A percentile compares a stretch with the other conserved stretches of the same genome.
Conservation (phyloP, 2,329 filamentous ascomycete species). For the Chaetomium strumarium region DNA sequence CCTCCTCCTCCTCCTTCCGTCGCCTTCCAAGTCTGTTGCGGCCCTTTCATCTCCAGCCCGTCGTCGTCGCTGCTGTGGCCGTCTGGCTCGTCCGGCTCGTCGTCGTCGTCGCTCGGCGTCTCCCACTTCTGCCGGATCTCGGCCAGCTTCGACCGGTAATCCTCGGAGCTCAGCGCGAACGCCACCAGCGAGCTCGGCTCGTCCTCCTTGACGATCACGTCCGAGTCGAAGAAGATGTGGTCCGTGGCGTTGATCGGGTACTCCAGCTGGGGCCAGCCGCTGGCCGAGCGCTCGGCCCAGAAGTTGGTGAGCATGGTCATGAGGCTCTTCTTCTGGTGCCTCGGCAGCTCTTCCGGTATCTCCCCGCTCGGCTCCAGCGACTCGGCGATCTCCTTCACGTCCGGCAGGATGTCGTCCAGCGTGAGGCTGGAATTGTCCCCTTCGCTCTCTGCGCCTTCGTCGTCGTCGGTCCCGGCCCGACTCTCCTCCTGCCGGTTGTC, state of each 20-base stretch:
- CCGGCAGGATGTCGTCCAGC: constrained; percentile 61
- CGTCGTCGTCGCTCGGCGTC: constrained; percentile 32
- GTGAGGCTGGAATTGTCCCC: constrained; percentile 61
- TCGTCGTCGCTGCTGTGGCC: constrained; percentile 29
- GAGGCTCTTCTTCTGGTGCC: constrained; percentile 85
- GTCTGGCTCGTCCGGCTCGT: constrained; percentile 35
- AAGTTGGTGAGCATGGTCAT: constrained; percentile 97
- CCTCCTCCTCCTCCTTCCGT: too few species aligned
- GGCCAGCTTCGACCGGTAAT: constrained; percentile 76
- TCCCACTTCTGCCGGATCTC: constrained; percentile 54
- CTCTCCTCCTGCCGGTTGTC: constrained; percentile 44
- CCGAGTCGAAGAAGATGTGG: constrained; percentile 93
- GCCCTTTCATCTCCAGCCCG: constrained; percentile 27
- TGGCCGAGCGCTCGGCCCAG: constrained; percentile 95
- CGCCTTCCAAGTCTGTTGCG: too few species aligned
- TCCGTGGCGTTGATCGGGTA: constrained; percentile 85
- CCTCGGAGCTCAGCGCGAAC: constrained; percentile 79
- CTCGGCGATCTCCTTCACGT: constrained; percentile 56
- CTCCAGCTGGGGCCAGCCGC: constrained; percentile 85
- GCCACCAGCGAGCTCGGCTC: constrained; percentile 96
- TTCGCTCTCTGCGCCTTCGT: constrained; percentile 65
- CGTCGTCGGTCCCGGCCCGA: constrained; percentile 61
- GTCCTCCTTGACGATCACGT: constrained; percentile 95
- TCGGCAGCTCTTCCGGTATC: constrained; percentile 69
- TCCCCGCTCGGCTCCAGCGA: constrained; percentile 56